Conservation (phyloP, 2,329 filamentous ascomycete species). For the Apiospora hydei region DNA sequence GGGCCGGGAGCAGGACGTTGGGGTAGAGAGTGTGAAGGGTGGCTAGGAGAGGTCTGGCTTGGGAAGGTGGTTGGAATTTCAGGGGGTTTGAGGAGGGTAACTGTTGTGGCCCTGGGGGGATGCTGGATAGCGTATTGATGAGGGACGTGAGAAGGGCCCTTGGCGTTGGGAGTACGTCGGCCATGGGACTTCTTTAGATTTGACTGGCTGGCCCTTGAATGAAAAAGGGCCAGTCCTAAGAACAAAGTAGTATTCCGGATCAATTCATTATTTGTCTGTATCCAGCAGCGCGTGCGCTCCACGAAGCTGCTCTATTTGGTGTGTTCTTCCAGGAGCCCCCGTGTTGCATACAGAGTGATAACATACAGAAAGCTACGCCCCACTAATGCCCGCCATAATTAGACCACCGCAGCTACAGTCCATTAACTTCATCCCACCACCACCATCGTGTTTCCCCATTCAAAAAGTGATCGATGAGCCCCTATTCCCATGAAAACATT, state of each 20-base stretch:
- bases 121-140: slow-evolving; percentile 49
- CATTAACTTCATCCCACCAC: background rate
- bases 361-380: slow-evolving; percentile 21
- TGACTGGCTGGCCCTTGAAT: background rate
- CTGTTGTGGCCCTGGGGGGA: slow-evolving; percentile 33
- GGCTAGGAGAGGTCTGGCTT: slow-evolving; percentile 67
- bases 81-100: slow-evolving; percentile 42
- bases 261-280: background rate
- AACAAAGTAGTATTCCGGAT: too few relatives aligned
- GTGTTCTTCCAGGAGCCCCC: background rate
- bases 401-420: background rate
- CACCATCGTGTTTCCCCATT: too few relatives aligned
- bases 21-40: slow-evolving; percentile 89
- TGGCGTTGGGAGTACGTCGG: slow-evolving; percentile 45
- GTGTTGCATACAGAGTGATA: background rate
- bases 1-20: slow-evolving; percentile 78
- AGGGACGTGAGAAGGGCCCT: slow-evolving; percentile 58
- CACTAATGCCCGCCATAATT: slow-evolving; percentile 1
- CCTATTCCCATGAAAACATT: too few relatives aligned
- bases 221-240: background rate
- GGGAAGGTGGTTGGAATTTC: slow-evolving; percentile 41
- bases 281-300: background rate
- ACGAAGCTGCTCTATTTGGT: background rate
- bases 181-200: slow-evolving; percentile 25
- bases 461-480: background rate